Evolutionary conservation across 805 yeast species (phyloP), one percentile per base, ranked within the genome.

Genomic region (Yarrowia sp.): DNA sequence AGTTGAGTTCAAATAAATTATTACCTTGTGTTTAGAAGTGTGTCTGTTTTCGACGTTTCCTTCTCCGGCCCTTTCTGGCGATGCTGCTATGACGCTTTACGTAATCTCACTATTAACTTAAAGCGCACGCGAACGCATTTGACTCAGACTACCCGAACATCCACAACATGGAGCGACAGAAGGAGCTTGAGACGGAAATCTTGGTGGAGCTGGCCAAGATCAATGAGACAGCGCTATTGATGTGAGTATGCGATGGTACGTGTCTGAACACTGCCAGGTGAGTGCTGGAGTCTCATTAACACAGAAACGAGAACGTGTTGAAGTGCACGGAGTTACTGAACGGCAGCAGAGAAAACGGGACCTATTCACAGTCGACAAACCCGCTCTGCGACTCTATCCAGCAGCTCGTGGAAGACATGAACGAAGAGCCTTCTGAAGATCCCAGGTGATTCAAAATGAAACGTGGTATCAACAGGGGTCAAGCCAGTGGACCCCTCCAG

Each of bases 121-220:
- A 13, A 14, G 4, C 7, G 4, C 12, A 19, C 18, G 27, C 33
- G 49, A 2, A 12, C 51, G 35, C 51, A 24, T 27, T 18, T 29
- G 13, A 6, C 18, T 21, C 14, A 25, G 32, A 46, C 19, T 5
- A 6, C 13, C n/a, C n/a, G n/a, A 39, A 19, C 29, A 6, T 1
- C 12, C 27, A 22, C 44, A 32, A n/a, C 29, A 47, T 47, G 56
- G 56, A 47, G n/a, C 56, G 39, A 47, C 56, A 47, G 9, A 47
- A 32, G n/a, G 31, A 47, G 16, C 39, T 47, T 27, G 56, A 47
- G 22, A 33, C 39, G 13, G 56, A 47, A 14, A 31, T 47, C 5
- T 16, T 47, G 36, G 29, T 47, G 14, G 56, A 47, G 29, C 39
- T 47, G 13, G 56, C 56, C 21, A 47, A 47, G 29, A 47, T 47